Evolutionary conservation across 352 stramenopile genomes (phyloP).

Genomic region (Globisporangium spinosum): DNA sequence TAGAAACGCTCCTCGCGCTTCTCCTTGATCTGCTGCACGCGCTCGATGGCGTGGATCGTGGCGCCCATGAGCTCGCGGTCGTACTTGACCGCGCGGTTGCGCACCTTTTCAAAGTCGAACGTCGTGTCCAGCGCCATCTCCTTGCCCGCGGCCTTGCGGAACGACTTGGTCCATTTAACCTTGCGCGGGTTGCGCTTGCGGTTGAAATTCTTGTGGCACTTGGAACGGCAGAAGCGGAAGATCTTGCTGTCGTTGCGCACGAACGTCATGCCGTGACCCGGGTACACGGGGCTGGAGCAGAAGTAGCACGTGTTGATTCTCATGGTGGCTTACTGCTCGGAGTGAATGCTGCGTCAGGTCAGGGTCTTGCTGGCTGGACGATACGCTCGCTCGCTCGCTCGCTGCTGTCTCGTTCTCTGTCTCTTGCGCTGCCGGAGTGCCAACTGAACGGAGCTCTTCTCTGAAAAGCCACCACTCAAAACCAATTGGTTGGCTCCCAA

Average conservation of each 20-base stretch:
- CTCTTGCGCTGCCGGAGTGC: background rate
- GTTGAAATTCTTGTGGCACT: slow-evolving; percentile 99
- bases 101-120: slow-evolving; percentile 99
- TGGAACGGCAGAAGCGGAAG: slow-evolving; percentile 99
- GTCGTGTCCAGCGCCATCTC: slow-evolving; percentile 99
- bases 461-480: slow-evolving; percentile 15
- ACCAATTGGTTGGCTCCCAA: slow-evolving; percentile 12
- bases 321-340: slow-evolving; percentile 54
- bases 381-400: background rate
- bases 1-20: slow-evolving; percentile 96
- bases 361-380: background rate
- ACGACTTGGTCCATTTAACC: slow-evolving; percentile 99
- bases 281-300: slow-evolving; percentile 98
- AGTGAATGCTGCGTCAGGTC: background rate
- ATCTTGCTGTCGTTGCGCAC: slow-evolving; percentile 99
- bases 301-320: slow-evolving; percentile 99
- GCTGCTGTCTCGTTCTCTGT: slow-evolving; percentile 4
- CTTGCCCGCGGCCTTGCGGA: slow-evolving; percentile 97
- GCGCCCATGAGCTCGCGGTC: slow-evolving; percentile 98
- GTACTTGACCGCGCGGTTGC: slow-evolving; percentile 99
- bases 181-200: slow-evolving; percentile 99
- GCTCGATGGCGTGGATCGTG: slow-evolving; percentile 98
- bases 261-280: slow-evolving; percentile 98
- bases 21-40: slow-evolving; percentile 96
- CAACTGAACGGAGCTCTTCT: slow-evolving; percentile 9